These are phyloP conservation scores for Epichloe sibirici DNA, from an alignment of 2,329 filamentous ascomycete genomes.

Conservation along the genomic window DNA sequence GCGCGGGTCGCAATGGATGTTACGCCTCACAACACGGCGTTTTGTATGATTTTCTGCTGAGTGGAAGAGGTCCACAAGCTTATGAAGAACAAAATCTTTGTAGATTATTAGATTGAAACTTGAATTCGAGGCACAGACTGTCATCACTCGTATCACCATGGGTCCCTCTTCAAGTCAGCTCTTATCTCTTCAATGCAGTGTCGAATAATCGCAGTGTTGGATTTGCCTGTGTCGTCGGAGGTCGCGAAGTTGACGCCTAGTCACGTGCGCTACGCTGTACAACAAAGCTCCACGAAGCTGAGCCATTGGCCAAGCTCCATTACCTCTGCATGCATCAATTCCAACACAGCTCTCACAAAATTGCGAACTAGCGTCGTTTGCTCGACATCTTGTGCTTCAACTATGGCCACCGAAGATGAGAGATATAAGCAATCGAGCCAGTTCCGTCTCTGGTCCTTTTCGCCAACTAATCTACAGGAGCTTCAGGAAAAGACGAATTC, in stretches of 20 bases:
- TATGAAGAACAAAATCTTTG: background rate
- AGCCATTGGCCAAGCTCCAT: background rate
- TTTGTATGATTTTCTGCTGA: background rate
- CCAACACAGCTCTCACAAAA: background rate
- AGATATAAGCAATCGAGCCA: constrained; percentile 84
- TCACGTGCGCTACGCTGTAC: constrained; percentile 7
- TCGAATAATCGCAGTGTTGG: too few relatives aligned
- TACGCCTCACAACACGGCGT: background rate
- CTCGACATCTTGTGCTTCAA: background rate
- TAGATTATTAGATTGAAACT: background rate
- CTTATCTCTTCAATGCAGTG: too few relatives aligned
- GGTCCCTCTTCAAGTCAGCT: background rate
- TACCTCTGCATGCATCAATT: background rate
- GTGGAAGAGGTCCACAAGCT: background rate
- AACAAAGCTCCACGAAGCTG: background rate
- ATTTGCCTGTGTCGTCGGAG: too few relatives aligned
- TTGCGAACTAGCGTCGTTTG: background rate
- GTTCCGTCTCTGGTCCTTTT: constrained; percentile 87
- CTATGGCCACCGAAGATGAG: constrained; percentile 75
- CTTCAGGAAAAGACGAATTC: constrained; percentile 70
- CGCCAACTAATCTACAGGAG: constrained; percentile 54
- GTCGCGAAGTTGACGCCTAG: background rate
- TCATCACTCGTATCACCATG: background rate
- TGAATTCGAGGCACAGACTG: background rate
- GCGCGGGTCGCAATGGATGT: background rate